Conservation (phyloP, 169 alveolate genomes). For the Cryptosporidium viatorum region DNA sequence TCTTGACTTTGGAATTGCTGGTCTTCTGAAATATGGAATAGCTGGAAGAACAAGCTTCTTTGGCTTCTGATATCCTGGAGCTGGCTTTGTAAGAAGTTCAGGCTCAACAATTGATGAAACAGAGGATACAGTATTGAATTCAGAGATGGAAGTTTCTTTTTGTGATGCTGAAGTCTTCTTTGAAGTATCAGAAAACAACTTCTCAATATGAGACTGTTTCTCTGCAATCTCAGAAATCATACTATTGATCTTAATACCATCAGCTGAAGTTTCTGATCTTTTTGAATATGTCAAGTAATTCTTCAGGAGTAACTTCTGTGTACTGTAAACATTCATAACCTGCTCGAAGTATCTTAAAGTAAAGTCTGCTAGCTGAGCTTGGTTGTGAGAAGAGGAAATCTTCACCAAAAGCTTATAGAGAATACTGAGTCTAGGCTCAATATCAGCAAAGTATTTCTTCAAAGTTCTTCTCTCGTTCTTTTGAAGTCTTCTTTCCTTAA, state of each 20-base stretch:
- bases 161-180: neutral
- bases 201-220: neutral
- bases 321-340: neutral
- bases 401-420: slow-evolving; percentile 4
- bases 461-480: slow-evolving; percentile 34
- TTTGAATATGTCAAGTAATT: slow-evolving; percentile 11
- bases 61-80: slow-evolving; percentile 44
- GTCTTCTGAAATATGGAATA: slow-evolving; percentile 36
- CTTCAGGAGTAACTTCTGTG: slow-evolving; percentile 16
- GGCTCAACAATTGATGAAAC: slow-evolving; percentile 13
- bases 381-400: slow-evolving; percentile 8
- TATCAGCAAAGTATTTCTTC: slow-evolving; percentile 46
- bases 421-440: slow-evolving; percentile 2
- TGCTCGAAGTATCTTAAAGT: slow-evolving; percentile 9
- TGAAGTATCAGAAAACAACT: neutral
- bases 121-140: neutral
- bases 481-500: slow-evolving; percentile 12
- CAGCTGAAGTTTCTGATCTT: slow-evolving; percentile 53
- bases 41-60: slow-evolving; percentile 45
- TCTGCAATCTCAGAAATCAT: slow-evolving; percentile 1
- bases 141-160: neutral
- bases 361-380: slow-evolving; percentile 9
- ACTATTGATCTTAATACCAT: slow-evolving; percentile 40
- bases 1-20: neutral
- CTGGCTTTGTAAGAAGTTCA: slow-evolving; percentile 11